Base-by-base conservation (phyloP, 2,329 filamentous ascomycete species). In the Diaporthe nobilis region DNA sequence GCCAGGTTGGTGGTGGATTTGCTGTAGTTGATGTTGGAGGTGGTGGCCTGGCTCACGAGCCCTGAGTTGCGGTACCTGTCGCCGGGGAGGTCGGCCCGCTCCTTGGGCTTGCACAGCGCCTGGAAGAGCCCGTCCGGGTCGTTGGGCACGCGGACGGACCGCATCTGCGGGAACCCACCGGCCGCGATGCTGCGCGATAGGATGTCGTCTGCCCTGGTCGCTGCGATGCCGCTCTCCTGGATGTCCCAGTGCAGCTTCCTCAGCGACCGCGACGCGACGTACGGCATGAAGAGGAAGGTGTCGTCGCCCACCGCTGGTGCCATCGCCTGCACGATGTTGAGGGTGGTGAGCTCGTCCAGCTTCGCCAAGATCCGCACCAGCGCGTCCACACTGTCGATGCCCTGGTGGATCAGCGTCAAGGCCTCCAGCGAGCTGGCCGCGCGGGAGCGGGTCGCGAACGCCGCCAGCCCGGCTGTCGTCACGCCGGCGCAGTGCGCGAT, bases 71-170 rank as follows among this genome's bases (percentile, higher is more conserved):
- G 85, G 80, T 87, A 88, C 31, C 87, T 86, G 77, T 91, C 89
- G 13, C 83, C 83, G 1, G 88, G 86, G 31, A 89, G 84, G 55
- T 91, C 87, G 28, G 90, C 85, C 42, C 87, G 86, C 42, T 89
- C 89, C 5, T 88, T 85, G 0, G 93, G 93, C 58, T 88, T 89
- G 82, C 94, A 96, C 1, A 95, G 87, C 1, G 86, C 84, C 83
- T 96, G 94, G 77, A 95, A 91, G 10, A 90, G 79, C 37, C 93
- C 94, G 7, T 94, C 90, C 1, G 92, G 89, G 78, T 96, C 94
- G 75, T 91, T 91, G 1, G 93, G 94, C 0, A 91, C 87, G 72
- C 94, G 90, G 25, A 95, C 84, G 1, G 81, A 85, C 13, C 85
- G 86, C 13, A 96, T 87, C 0, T 84, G 82, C 0, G 94, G 94